Conservation (phyloP, 139 green algal genomes). For the Pseudopediastrum boryanum region DNA sequence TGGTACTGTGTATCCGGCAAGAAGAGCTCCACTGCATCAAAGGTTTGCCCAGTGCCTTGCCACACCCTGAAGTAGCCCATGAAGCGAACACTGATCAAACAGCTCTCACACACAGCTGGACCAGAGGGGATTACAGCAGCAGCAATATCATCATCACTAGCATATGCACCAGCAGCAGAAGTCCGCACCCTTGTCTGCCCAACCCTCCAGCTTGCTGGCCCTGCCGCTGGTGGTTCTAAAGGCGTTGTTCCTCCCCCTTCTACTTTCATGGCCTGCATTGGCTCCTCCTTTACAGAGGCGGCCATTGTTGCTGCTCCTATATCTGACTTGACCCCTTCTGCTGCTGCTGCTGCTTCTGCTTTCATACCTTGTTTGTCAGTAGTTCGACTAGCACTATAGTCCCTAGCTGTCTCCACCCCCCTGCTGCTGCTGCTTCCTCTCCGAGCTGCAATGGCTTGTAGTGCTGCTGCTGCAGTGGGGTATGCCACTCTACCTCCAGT, state of each 20-base stretch:
- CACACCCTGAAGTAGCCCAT: slow-evolving; percentile 85
- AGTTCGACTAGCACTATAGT: not conserved
- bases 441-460: slow-evolving; percentile 22
- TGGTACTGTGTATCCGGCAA: slow-evolving; percentile 83
- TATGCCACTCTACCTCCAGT: slow-evolving; percentile 61
- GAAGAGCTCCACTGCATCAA: slow-evolving; percentile 92
- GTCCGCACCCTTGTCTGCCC: not conserved
- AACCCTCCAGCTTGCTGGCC: not conserved
- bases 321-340: not conserved
- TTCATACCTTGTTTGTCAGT: slow-evolving; percentile 7
- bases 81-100: slow-evolving; percentile 74
- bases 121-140: slow-evolving; percentile 3
- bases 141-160: not conserved
- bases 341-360: not conserved
- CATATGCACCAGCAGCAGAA: not conserved
- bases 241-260: no score
- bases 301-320: not conserved
- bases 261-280: no score
- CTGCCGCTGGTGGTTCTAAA: no score
- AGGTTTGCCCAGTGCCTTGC: slow-evolving; percentile 61
- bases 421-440: slow-evolving; percentile 5
- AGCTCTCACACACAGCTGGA: slow-evolving; percentile 51
- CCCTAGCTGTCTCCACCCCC: not conserved
- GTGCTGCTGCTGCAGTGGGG: slow-evolving; percentile 21
- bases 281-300: no score